Conservation (phyloP, 208 protist genomes). For the Wallacemonas rigidus region DNA sequence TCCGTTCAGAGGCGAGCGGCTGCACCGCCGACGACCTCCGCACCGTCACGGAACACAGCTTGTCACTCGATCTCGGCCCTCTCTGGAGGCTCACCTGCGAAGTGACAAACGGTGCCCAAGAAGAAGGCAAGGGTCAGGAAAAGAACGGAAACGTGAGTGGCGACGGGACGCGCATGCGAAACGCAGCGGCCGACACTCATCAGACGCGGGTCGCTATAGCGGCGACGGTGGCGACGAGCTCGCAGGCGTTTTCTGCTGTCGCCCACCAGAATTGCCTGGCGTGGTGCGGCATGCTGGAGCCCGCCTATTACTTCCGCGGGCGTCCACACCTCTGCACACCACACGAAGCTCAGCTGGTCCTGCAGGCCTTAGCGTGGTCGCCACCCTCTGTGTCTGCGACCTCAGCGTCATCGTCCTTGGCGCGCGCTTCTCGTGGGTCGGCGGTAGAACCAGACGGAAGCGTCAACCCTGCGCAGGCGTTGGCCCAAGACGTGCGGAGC, state of each 20-base stretch:
- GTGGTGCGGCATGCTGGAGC: slow-evolving; percentile 57
- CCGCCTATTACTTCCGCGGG: slow-evolving; percentile 1
- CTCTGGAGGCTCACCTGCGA: slow-evolving; percentile 49
- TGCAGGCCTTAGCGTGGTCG: background rate
- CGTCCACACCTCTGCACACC: background rate
- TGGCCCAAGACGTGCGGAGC: too few relatives aligned
- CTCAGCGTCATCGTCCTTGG: too few relatives aligned
- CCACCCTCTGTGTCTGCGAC: background rate
- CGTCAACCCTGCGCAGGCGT: too few relatives aligned
- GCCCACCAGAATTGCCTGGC: slow-evolving; percentile 82
- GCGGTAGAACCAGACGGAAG: too few relatives aligned
- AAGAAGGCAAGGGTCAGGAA: background rate
- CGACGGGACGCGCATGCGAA: too few relatives aligned
- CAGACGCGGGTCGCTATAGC: too few relatives aligned
- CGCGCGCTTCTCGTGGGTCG: too few relatives aligned
- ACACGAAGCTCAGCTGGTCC: background rate
- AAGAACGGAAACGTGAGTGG: too few relatives aligned
- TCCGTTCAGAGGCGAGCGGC: slow-evolving; percentile 25
- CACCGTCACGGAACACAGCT: slow-evolving; percentile 45
- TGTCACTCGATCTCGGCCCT: slow-evolving; percentile 58
- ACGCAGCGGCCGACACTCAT: too few relatives aligned
- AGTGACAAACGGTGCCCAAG: background rate
- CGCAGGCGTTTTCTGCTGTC: background rate
- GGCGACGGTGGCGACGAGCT: too few relatives aligned
- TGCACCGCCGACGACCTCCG: slow-evolving; percentile 51